A percentile compares a stretch with the other conserved stretches of the same genome.
phyloP scores from a whole-genome alignment of 495 filamentous ascomycete species.

The Choiromyces venosus region DNA sequence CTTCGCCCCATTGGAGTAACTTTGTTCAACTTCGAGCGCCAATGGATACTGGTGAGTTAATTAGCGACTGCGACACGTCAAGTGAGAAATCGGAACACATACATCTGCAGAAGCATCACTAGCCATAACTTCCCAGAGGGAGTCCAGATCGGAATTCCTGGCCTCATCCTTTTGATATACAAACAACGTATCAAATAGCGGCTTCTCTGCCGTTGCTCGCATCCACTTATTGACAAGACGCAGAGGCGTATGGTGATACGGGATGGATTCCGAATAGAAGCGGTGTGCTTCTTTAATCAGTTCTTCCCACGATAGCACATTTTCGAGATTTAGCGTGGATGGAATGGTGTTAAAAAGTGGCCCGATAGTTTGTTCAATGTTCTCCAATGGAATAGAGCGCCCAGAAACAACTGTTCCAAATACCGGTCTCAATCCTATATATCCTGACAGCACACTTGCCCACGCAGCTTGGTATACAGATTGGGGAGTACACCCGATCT shows the following conservation, averaged over 20 bases:
- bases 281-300: conserved; percentile 55
- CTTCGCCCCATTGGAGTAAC: conserved; percentile 45
- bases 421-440: conserved; percentile 45
- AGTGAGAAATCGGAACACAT: conserved; percentile 29
- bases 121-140: conserved; percentile 55
- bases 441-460: conserved; percentile 52
- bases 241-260: conserved; percentile 66
- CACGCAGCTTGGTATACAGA: conserved; percentile 67
- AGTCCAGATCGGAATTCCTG: conserved; percentile 28
- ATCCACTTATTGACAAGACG: conserved; percentile 68
- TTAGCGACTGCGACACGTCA: conserved; percentile 10
- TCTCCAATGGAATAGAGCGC: conserved; percentile 59
- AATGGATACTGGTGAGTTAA: conserved; percentile 55
- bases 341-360: conserved; percentile 91
- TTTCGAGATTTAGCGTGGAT: conserved; percentile 50
- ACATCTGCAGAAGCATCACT: conserved; percentile 51
- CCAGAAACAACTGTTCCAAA: conserved; percentile 69
- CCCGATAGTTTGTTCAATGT: conserved; percentile 65
- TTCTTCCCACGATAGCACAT: conserved; percentile 49
- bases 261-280: conserved; percentile 55
- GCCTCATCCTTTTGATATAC: conserved; percentile 62
- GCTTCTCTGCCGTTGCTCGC: conserved; percentile 49
- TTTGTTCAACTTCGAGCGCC: conserved; percentile 64
- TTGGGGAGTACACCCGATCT: conserved; percentile 67
- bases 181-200: conserved; percentile 78